A percentile compares a stretch with the other conserved stretches of the same genome.
phyloP scores from a whole-genome alignment of 2,329 filamentous ascomycete genomes.

The Aphanocladium album region DNA sequence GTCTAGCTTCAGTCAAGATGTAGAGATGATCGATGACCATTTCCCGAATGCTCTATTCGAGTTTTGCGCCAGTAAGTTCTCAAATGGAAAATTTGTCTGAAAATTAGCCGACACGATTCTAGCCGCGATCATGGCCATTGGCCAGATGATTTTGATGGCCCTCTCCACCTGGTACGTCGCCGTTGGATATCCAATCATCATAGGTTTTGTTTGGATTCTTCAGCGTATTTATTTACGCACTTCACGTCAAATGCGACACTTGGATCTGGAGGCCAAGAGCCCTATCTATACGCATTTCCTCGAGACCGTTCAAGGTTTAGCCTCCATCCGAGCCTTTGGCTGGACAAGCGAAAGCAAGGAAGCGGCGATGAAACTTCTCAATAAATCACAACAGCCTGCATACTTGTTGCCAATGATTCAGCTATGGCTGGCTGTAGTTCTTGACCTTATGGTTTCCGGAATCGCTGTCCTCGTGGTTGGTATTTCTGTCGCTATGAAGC shows the following conservation, averaged over 20 bases:
- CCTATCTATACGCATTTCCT: conserved; percentile 36
- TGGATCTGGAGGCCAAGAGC: conserved; percentile 49
- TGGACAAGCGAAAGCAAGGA: conserved; percentile 12
- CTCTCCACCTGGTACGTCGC: conserved; percentile 10
- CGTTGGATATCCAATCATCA: background rate
- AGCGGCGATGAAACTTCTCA: background rate
- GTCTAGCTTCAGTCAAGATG: background rate
- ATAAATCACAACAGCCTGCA: conserved; percentile 11
- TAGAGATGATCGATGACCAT: background rate
- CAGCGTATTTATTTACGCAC: conserved; percentile 36
- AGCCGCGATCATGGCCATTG: background rate
- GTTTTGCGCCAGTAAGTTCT: background rate
- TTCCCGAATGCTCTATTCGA: background rate
- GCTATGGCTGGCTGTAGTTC: conserved; percentile 38
- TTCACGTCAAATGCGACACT: conserved; percentile 47
- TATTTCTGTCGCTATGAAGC: background rate
- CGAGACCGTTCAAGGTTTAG: conserved; percentile 26
- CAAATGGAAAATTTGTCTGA: background rate
- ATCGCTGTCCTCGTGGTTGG: background rate
- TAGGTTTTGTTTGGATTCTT: background rate
- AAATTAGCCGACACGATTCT: background rate
- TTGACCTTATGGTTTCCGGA: conserved; percentile 29
- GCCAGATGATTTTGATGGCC: background rate
- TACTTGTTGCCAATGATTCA: conserved; percentile 41
- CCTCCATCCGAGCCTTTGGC: conserved; percentile 20